Evolutionary conservation across 345 rosid species (phyloP).

Genomic region (Citrus cavaleriei): DNA sequence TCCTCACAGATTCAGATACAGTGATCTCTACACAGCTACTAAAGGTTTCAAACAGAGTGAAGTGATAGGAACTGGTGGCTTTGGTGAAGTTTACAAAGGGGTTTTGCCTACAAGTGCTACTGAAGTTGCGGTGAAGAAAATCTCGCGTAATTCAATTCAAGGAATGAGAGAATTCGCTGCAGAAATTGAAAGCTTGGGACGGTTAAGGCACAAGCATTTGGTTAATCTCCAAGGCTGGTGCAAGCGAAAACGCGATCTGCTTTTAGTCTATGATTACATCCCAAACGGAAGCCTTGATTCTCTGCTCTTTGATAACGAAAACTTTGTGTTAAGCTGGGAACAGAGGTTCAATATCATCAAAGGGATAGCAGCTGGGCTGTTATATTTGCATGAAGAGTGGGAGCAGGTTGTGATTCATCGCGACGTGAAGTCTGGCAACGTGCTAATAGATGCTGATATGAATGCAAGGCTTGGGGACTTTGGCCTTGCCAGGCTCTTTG

Average conservation of each 20-base stretch:
- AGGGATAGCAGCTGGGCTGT: conserved; percentile 63
- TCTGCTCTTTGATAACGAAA: conserved; percentile 28
- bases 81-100: conserved; percentile 65
- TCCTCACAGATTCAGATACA: conserved; percentile 61
- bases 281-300: conserved; percentile 69
- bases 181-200: conserved; percentile 68
- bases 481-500: conserved; percentile 72
- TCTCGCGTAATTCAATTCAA: conserved; percentile 47
- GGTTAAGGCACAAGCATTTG: conserved; percentile 61
- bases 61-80: conserved; percentile 72
- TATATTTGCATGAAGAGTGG: conserved; percentile 77
- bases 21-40: conserved; percentile 53
- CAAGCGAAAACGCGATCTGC: conserved; percentile 51
- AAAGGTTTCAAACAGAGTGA: conserved; percentile 60
- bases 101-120: conserved; percentile 29
- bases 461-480: conserved; percentile 69
- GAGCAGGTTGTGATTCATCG: conserved; percentile 71
- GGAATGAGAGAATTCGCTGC: conserved; percentile 80
- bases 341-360: conserved; percentile 58
- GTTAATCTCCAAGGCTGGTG: conserved; percentile 84
- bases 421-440: conserved; percentile 76
- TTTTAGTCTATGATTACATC: conserved; percentile 63
- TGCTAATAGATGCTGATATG: conserved; percentile 63
- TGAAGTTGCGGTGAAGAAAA: conserved; percentile 66
- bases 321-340: conserved; percentile 50